Evolutionary conservation across 2,329 filamentous ascomycete genomes (phyloP).

Genomic region (Aspergillus pseudotamarii): DNA sequence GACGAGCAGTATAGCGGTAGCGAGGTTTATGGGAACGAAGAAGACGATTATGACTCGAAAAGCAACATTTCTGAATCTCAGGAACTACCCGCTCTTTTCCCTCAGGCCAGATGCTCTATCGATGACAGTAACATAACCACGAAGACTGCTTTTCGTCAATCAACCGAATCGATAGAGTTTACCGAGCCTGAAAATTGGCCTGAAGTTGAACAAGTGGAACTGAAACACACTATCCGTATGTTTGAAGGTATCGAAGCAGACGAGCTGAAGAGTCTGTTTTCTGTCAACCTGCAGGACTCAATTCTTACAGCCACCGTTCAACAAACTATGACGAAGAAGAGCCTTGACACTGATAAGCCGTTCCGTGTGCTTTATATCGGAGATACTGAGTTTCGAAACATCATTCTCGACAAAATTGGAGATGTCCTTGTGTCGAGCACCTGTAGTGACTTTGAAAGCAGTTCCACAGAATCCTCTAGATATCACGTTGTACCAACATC

Average conservation of each 20-base stretch:
- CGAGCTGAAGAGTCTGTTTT: slow-evolving; percentile 32
- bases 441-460: slow-evolving; percentile 33
- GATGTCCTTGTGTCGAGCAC: slow-evolving; percentile 50
- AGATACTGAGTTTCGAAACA: slow-evolving; percentile 40
- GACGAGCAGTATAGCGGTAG: slow-evolving; percentile 43
- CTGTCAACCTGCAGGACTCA: slow-evolving; percentile 31
- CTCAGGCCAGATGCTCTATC: slow-evolving; percentile 31
- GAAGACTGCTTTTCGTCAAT: slow-evolving; percentile 34
- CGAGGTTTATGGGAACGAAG: slow-evolving; percentile 38
- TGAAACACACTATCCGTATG: slow-evolving; percentile 46
- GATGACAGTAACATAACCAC: slow-evolving; percentile 41
- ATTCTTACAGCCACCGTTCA: slow-evolving; percentile 45
- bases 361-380: slow-evolving; percentile 50
- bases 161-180: slow-evolving; percentile 45
- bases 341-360: slow-evolving; percentile 44
- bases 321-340: slow-evolving; percentile 47
- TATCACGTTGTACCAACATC: slow-evolving; percentile 54
- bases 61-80: slow-evolving; percentile 33
- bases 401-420: slow-evolving; percentile 51
- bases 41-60: slow-evolving; percentile 31
- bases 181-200: slow-evolving; percentile 45
- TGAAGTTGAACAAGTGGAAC: slow-evolving; percentile 41
- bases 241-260: slow-evolving; percentile 35
- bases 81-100: slow-evolving; percentile 33
- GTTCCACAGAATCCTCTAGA: slow-evolving; percentile 45